A percentile compares a stretch with the other conserved stretches of the same genome.
phyloP scores from a whole-genome alignment of 805 yeast genomes.

The Saccharomycopsis synnaedendra region DNA sequence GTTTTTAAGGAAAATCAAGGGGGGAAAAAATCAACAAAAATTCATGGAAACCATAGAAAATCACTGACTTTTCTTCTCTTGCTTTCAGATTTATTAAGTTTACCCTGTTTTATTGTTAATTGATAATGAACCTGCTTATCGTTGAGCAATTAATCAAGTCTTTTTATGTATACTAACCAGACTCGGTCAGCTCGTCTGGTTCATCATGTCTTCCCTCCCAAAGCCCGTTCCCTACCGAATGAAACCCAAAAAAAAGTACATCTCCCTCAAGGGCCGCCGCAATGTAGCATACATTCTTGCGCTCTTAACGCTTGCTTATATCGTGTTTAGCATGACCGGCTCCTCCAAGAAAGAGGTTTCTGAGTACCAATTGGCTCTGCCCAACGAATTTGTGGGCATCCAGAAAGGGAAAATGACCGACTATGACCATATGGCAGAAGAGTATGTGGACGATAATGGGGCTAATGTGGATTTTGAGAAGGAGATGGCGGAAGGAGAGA shows the following conservation, averaged over 20 bases:
- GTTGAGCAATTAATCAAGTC: background rate
- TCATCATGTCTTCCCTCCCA: conserved; percentile 10
- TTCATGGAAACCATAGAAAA: too few species aligned
- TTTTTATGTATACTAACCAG: too few species aligned
- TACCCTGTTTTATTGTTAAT: too few species aligned
- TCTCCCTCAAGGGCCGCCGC: conserved; percentile 9
- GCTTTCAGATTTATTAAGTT: too few species aligned
- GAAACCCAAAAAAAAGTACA: conserved; percentile 15
- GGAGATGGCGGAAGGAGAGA: background rate
- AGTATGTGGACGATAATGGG: conserved; percentile 21
- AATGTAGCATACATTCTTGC: conserved; percentile 11
- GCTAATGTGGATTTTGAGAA: background rate
- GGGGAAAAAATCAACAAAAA: too few species aligned
- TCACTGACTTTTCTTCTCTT: too few species aligned
- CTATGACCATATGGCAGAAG: conserved; percentile 22
- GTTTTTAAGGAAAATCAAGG: too few species aligned
- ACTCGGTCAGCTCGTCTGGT: background rate
- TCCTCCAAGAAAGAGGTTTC: background rate
- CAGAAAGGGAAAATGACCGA: conserved; percentile 15
- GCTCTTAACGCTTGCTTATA: conserved; percentile 10
- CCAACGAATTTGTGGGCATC: conserved; percentile 16
- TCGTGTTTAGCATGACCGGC: conserved; percentile 9
- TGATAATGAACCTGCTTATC: too few species aligned
- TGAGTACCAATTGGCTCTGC: conserved; percentile 14
- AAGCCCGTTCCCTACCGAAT: conserved; percentile 16